A percentile compares a stretch with the other conserved stretches of the same genome.
phyloP scores from a whole-genome alignment of 2,329 filamentous ascomycete species.

The Elsinoe arachidis region DNA sequence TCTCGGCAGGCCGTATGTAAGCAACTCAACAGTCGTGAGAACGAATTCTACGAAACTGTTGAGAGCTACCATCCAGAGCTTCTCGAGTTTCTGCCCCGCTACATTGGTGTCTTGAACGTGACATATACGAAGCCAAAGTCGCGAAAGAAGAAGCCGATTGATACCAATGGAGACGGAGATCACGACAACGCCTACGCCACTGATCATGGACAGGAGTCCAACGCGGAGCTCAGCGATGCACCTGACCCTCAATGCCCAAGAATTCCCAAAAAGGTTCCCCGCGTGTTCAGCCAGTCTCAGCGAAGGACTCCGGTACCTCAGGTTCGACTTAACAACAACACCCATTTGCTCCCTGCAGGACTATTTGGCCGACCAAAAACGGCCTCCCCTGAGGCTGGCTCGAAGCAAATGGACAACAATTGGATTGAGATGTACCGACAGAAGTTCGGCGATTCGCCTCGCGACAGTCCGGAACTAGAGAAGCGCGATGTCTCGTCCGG shows the following conservation, averaged over 20 bases:
- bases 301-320: slow-evolving; percentile 67
- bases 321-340: slow-evolving; percentile 88
- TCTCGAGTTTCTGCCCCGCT: slow-evolving; percentile 83
- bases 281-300: slow-evolving; percentile 67
- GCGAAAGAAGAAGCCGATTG: slow-evolving; percentile 35
- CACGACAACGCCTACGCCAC: slow-evolving; percentile 18
- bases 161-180: slow-evolving; percentile 30
- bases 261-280: slow-evolving; percentile 29
- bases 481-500: slow-evolving; percentile 2
- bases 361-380: slow-evolving; percentile 46
- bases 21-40: slow-evolving; percentile 94
- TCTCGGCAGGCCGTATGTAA: slow-evolving; percentile 94
- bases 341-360: slow-evolving; percentile 81
- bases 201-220: slow-evolving; percentile 20
- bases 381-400: background rate
- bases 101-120: slow-evolving; percentile 94
- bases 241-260: slow-evolving; percentile 12
- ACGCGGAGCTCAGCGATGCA: slow-evolving; percentile 13
- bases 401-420: background rate
- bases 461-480: slow-evolving; percentile 1
- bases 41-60: slow-evolving; percentile 96
- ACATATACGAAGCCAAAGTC: slow-evolving; percentile 78
- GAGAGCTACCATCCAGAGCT: slow-evolving; percentile 85
- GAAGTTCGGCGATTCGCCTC: slow-evolving; percentile 11
- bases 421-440: slow-evolving; percentile 10